Conservation (phyloP, 805 yeast genomes). For the Vanderwaltozyma verrucispora region DNA sequence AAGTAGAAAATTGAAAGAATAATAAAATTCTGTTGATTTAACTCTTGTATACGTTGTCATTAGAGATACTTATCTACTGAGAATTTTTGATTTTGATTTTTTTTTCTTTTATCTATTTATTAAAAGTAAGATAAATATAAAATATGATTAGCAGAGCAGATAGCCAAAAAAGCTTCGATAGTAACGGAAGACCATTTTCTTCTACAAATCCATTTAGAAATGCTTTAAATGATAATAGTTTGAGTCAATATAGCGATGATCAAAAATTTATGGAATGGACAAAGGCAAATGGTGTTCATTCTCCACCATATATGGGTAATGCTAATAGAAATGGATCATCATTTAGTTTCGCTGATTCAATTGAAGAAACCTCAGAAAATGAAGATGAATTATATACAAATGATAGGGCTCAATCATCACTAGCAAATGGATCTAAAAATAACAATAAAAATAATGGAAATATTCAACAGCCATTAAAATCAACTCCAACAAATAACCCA, state of each 20-base stretch:
- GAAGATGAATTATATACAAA: constrained; percentile 12
- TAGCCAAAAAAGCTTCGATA: constrained; percentile 16
- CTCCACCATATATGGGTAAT: constrained; percentile 6
- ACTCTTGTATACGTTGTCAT: too few relatives aligned
- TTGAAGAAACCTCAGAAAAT: constrained; percentile 25
- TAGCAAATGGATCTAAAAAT: constrained; percentile 24
- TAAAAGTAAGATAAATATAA: too few relatives aligned
- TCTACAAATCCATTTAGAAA: constrained; percentile 67
- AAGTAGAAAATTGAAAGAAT: too few relatives aligned
- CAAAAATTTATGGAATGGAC: constrained; percentile 52
- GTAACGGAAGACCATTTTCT: constrained; percentile 36
- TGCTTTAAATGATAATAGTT: constrained; percentile 27
- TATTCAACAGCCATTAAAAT: background rate
- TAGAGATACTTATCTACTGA: too few relatives aligned
- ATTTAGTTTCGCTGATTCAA: constrained; percentile 35
- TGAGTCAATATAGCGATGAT: constrained; percentile 22
- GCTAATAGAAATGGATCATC: constrained; percentile 27
- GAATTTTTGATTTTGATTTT: background rate
- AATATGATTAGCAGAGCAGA: constrained; percentile 15
- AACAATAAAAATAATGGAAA: constrained; percentile 5
- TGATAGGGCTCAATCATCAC: constrained; percentile 12
- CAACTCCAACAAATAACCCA: constrained; percentile 18
- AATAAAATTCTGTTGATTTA: too few relatives aligned
- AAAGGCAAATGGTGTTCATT: constrained; percentile 8
- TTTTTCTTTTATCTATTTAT: too few relatives aligned